Evolutionary conservation across 2,329 filamentous ascomycete species (phyloP).

Genomic region (Penicillium sp.): DNA sequence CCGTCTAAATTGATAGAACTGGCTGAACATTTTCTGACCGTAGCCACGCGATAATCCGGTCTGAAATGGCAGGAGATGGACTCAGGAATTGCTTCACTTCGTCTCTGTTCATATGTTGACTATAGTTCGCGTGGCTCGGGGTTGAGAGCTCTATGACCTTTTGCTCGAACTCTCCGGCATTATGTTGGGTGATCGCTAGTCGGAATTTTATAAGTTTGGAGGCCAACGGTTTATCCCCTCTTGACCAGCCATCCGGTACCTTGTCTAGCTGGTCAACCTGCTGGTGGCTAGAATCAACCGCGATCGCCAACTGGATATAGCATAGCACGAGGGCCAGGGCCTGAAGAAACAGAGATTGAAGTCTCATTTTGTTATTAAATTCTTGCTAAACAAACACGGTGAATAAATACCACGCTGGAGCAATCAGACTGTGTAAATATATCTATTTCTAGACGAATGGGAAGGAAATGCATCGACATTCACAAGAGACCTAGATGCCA

Average conservation of each 20-base stretch:
- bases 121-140: slow-evolving; percentile 59
- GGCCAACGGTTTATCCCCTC: slow-evolving; percentile 28
- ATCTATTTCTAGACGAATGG: neutral
- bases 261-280: slow-evolving; percentile 32
- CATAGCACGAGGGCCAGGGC: slow-evolving; percentile 15
- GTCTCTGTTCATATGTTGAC: slow-evolving; percentile 61
- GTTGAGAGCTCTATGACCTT: slow-evolving; percentile 62
- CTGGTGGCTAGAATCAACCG: slow-evolving; percentile 14
- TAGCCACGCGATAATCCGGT: slow-evolving; percentile 58
- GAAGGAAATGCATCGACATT: neutral
- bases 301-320: slow-evolving; percentile 1
- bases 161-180: slow-evolving; percentile 55
- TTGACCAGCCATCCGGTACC: slow-evolving; percentile 38
- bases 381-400: neutral
- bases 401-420: too few relatives aligned
- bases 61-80: slow-evolving; percentile 50
- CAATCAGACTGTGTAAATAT: neutral
- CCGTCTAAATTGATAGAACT: slow-evolving; percentile 51
- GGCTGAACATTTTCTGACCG: slow-evolving; percentile 49
- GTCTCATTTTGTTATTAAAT: neutral
- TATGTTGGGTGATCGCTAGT: slow-evolving; percentile 52
- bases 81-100: slow-evolving; percentile 57
- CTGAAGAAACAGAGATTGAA: neutral
- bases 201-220: slow-evolving; percentile 50
- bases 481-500: neutral